Evolutionary conservation across 805 yeast genomes (phyloP).

Genomic region (Candida pseudoglaebosa): DNA sequence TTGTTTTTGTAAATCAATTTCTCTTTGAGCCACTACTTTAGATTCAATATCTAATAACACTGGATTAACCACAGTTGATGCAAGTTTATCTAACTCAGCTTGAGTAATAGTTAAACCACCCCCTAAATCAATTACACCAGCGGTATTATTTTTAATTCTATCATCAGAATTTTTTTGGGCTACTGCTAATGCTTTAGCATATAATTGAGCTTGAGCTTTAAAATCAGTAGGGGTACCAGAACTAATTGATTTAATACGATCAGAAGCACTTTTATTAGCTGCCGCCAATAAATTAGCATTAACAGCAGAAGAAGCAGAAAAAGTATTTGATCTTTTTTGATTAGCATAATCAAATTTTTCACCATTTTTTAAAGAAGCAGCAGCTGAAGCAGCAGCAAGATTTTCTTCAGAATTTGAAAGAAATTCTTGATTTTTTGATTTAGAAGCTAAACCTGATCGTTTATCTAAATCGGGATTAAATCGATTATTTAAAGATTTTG

Average conservation of each 20-base stretch:
- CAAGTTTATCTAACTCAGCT: constrained; percentile 74
- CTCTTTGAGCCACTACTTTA: constrained; percentile 69
- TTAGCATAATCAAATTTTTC: constrained; percentile 21
- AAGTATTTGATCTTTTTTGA: constrained; percentile 27
- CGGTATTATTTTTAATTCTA: constrained; percentile 48
- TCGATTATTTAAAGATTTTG: constrained; percentile 36
- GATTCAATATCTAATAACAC: constrained; percentile 68
- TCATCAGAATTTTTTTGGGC: constrained; percentile 68
- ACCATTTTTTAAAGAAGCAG: constrained; percentile 47
- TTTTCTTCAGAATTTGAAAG: constrained; percentile 38
- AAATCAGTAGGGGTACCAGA: constrained; percentile 27
- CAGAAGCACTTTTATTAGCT: constrained; percentile 45
- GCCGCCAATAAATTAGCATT: constrained; percentile 48
- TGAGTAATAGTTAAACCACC: constrained; percentile 80
- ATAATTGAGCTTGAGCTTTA: constrained; percentile 49
- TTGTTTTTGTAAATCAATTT: constrained; percentile 32
- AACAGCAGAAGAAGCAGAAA: constrained; percentile 41
- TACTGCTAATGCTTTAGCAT: constrained; percentile 69
- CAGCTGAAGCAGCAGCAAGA: constrained; percentile 51
- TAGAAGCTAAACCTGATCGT: constrained; percentile 32
- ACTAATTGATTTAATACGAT: constrained; percentile 30
- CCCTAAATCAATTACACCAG: constrained; percentile 67
- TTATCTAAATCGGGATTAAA: constrained; percentile 40
- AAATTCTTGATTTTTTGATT: constrained; percentile 23
- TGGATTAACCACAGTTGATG: constrained; percentile 76